Evolutionary conservation across 139 green algal species (phyloP), one percentile per base, ranked within the genome.

Genomic region (Coccomyxa sp.): DNA sequence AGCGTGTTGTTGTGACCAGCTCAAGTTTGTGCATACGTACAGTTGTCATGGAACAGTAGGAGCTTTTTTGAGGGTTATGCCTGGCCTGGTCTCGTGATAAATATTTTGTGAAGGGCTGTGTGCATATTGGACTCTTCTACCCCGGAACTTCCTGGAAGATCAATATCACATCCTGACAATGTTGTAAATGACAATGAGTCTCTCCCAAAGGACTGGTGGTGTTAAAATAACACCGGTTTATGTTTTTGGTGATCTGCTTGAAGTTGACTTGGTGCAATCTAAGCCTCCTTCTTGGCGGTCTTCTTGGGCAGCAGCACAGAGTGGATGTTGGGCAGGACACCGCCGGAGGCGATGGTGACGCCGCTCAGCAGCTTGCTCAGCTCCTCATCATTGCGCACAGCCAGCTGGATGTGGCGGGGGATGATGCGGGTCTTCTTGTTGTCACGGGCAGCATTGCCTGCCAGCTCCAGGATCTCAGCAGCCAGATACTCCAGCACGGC

Each of bases 311-410:
- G 90, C 59, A 97, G 88, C n/a, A 97, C 92, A 28, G 82, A 87
- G 86, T 97, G 94, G 88, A 97, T 97, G 91, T 96, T 97, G 85
- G 94, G 94, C 71, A 97, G 86, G 32, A 97, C 94, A 87, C 94
- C 94, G 76, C 94, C 94, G 58, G 90, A 77, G n/a, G 94, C 90
- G 83, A 97, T 96, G 81, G 93, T 96, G 28, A 95, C 93, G n/a
- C 82, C 85, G 25, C 89, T 89, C 25, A 97, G 90, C 71, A 97
- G 89, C 85, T 98, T 98, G 92, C 82, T 89, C 81, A 98, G 92
- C 93, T 98, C 95, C 91, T 98, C 95, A 76, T 98, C 95, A 85
- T 98, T 98, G 85, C 95, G 89, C 82, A 98, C 93, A 58, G 95
- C 94, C 76, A 98, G 90, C 91, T 98, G 94, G 87, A 98, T 96